Conservation (phyloP, 2,329 filamentous ascomycete genomes). For the Aphanoascus verrucosus region DNA sequence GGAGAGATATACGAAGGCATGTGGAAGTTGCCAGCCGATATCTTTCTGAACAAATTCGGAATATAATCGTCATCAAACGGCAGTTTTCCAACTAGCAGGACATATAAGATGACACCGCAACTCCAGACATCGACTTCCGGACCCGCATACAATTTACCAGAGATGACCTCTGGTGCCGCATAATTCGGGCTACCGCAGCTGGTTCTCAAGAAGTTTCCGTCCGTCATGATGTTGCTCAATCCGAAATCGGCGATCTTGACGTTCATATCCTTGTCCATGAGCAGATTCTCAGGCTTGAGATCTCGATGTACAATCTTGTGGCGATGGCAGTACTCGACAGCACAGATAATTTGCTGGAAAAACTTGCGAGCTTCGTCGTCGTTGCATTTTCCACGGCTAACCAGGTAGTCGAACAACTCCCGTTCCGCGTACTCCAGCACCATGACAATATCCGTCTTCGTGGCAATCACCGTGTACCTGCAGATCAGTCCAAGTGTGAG, state of each 20-base stretch:
- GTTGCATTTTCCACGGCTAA: constrained; percentile 81
- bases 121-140: constrained; percentile 89
- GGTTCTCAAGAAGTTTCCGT: constrained; percentile 97
- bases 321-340: constrained; percentile 95
- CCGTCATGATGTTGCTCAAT: constrained; percentile 98
- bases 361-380: constrained; percentile 91
- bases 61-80: constrained; percentile 99
- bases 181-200: constrained; percentile 98
- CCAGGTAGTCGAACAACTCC: constrained; percentile 96
- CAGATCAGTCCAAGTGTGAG: neutral
- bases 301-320: constrained; percentile 99
- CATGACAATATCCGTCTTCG: constrained; percentile 92
- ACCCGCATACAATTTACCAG: constrained; percentile 91
- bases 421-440: constrained; percentile 94
- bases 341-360: constrained; percentile 98
- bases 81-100: constrained; percentile 55
- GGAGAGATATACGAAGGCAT: constrained; percentile 83
- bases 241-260: constrained; percentile 99
- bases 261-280: constrained; percentile 89
- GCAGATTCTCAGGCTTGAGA: constrained; percentile 90
- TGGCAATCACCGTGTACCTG: constrained; percentile 94
- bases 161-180: constrained; percentile 93
- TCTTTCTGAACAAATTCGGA: constrained; percentile 93
- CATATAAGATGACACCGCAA: constrained; percentile 56
- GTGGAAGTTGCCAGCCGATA: constrained; percentile 84